A percentile compares a stretch with the other conserved stretches of the same genome.
Conservation (phyloP, 108 stramenopile genomes). For the Cyclotella cryptica region DNA sequence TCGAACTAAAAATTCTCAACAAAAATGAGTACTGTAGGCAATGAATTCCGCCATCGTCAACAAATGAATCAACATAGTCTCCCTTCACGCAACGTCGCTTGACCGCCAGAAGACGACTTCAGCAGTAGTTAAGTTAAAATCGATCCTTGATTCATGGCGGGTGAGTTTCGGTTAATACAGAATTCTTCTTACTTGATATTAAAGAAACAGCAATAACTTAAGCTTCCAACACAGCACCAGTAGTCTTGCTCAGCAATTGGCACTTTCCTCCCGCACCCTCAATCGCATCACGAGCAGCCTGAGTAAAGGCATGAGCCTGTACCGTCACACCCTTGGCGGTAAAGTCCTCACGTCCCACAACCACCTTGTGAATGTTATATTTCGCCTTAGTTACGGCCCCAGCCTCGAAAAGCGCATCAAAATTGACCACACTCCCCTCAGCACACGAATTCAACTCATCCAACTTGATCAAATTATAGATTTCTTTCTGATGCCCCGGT, state of each 20-base stretch:
- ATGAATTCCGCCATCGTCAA: too few species aligned
- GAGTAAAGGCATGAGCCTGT: conserved; percentile 97
- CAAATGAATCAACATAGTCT: too few species aligned
- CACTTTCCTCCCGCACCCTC: conserved; percentile 96
- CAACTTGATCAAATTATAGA: conserved; percentile 94
- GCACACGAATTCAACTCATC: conserved; percentile 79
- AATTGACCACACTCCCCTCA: conserved; percentile 83
- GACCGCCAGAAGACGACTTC: too few species aligned
- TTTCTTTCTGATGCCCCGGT: conserved; percentile 92
- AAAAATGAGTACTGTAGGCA: too few species aligned
- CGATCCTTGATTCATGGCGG: too few species aligned
- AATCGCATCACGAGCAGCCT: conserved; percentile 87
- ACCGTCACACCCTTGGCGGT: conserved; percentile 92
- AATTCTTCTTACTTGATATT: background rate
- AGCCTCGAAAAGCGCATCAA: conserved; percentile 76
- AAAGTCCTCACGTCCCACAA: conserved; percentile 78
- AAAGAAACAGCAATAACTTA: conserved; percentile 26
- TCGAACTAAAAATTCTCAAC: too few species aligned
- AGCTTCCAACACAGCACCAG: conserved; percentile 81
- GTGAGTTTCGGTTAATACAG: background rate
- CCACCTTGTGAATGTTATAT: conserved; percentile 90
- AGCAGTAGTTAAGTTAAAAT: too few species aligned
- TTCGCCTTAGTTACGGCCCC: conserved; percentile 88
- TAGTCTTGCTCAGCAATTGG: conserved; percentile 87
- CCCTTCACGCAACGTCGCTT: too few species aligned